Conservation (phyloP, 2,329 filamentous ascomycete genomes). For the Ophiostoma piceae region DNA sequence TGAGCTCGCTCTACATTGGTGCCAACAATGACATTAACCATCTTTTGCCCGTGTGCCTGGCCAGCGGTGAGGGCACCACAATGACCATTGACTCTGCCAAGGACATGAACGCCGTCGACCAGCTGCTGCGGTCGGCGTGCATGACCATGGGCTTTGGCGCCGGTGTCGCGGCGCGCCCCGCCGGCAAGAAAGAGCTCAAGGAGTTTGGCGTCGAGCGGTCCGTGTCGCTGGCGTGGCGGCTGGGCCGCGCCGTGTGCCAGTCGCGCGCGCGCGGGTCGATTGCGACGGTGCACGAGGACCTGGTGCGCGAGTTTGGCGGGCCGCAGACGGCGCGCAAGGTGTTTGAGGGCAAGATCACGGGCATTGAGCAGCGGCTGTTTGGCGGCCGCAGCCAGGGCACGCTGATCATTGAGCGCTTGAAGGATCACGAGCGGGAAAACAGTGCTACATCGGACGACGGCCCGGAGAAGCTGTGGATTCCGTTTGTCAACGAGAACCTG, state of each 20-base stretch:
- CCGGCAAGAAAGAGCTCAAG: slow-evolving; percentile 34
- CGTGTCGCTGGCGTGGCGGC: slow-evolving; percentile 39
- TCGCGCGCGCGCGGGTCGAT: slow-evolving; percentile 42
- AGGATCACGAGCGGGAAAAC: slow-evolving; percentile 23
- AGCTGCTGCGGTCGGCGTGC: slow-evolving; percentile 38
- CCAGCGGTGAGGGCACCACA: slow-evolving; percentile 35
- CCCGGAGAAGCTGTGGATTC: slow-evolving; percentile 28
- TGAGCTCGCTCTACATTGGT: slow-evolving; percentile 24
- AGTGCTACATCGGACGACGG: neutral
- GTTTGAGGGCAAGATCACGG: slow-evolving; percentile 49
- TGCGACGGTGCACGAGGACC: slow-evolving; percentile 43
- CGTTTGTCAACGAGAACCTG: slow-evolving; percentile 33
- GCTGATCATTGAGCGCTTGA: slow-evolving; percentile 30
- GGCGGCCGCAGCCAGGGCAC: slow-evolving; percentile 47
- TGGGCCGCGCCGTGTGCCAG: slow-evolving; percentile 51
- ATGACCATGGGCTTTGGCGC: slow-evolving; percentile 40
- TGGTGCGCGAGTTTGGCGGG: slow-evolving; percentile 46
- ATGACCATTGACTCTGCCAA: slow-evolving; percentile 18
- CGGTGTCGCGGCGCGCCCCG: slow-evolving; percentile 34
- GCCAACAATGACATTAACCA: slow-evolving; percentile 24
- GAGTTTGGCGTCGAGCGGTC: slow-evolving; percentile 36
- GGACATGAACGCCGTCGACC: slow-evolving; percentile 40
- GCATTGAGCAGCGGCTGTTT: slow-evolving; percentile 45
- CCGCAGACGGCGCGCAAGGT: slow-evolving; percentile 43
- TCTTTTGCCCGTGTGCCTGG: slow-evolving; percentile 30